Conservation (phyloP, 2,329 filamentous ascomycete species). For the Samsoniella hepiali region DNA sequence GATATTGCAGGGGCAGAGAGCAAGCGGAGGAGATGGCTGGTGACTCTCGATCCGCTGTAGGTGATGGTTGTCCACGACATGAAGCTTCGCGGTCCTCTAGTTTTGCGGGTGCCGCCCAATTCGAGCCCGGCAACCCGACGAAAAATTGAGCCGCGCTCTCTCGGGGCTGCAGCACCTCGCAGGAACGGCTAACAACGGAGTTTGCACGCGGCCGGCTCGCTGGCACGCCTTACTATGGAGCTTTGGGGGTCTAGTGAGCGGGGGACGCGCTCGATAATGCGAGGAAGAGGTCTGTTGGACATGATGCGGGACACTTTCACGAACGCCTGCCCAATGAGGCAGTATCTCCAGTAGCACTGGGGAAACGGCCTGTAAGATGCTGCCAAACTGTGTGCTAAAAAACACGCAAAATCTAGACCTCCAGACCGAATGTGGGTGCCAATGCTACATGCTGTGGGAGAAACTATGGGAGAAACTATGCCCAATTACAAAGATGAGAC, state of each 20-base stretch:
- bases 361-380: neutral
- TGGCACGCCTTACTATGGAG: neutral
- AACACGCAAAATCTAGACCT: too few species aligned
- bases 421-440: too few species aligned
- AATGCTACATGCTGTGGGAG: too few species aligned
- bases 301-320: neutral
- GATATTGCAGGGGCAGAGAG: neutral
- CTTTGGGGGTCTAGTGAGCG: neutral
- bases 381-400: too few species aligned
- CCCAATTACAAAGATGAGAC: too few species aligned
- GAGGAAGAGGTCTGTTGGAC: neutral
- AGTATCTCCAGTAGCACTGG: neutral
- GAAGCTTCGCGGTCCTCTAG: too few species aligned
- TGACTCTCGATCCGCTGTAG: conserved; percentile 10
- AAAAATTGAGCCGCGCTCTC: neutral
- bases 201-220: neutral
- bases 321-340: neutral
- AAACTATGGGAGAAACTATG: too few species aligned
- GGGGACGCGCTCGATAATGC: neutral
- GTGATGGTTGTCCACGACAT: conserved; percentile 5
- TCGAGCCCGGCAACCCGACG: neutral
- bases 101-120: neutral
- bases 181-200: conserved; percentile 11
- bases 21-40: conserved; percentile 3
- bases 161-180: neutral